These are phyloP conservation scores for Macrocybe gigantea DNA, from an alignment of 768 basidiomycete genomes.

Conservation along the genomic window DNA sequence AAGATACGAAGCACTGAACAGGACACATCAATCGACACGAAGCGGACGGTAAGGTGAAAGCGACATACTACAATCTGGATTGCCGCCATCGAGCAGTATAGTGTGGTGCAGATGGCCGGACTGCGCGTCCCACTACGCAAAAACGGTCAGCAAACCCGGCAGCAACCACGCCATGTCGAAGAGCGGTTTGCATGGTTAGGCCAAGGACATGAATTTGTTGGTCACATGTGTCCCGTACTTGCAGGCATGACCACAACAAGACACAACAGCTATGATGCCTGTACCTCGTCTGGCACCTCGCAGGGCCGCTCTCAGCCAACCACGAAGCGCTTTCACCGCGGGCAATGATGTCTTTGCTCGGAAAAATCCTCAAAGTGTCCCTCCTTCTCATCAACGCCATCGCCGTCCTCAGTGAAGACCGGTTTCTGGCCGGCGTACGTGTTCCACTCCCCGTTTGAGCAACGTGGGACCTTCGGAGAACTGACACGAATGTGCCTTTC, in stretches of 20 bases:
- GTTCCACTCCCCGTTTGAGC: constrained; percentile 1
- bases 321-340: constrained; percentile 5
- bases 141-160: no score
- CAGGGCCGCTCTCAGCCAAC: not conserved
- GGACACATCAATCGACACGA: constrained; percentile 1
- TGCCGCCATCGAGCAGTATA: no score
- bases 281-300: no score
- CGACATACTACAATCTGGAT: constrained; percentile 23
- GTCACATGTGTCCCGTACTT: not conserved
- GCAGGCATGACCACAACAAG: not conserved
- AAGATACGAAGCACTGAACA: constrained; percentile 38
- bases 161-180: constrained; percentile 16
- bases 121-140: no score
- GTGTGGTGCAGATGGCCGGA: no score
- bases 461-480: constrained; percentile 1
- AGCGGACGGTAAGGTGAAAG: not conserved
- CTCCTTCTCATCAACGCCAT: constrained; percentile 91
- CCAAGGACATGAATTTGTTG: not conserved
- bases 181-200: constrained; percentile 13
- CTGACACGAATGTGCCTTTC: constrained; percentile 13
- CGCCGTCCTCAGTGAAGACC: constrained; percentile 92
- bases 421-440: constrained; percentile 91
- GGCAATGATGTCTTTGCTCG: constrained; percentile 48
- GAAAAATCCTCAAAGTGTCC: constrained; percentile 77
- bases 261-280: no score